Evolutionary conservation across 2,329 filamentous ascomycete species (phyloP).

Genomic region (Tothia fuscella): DNA sequence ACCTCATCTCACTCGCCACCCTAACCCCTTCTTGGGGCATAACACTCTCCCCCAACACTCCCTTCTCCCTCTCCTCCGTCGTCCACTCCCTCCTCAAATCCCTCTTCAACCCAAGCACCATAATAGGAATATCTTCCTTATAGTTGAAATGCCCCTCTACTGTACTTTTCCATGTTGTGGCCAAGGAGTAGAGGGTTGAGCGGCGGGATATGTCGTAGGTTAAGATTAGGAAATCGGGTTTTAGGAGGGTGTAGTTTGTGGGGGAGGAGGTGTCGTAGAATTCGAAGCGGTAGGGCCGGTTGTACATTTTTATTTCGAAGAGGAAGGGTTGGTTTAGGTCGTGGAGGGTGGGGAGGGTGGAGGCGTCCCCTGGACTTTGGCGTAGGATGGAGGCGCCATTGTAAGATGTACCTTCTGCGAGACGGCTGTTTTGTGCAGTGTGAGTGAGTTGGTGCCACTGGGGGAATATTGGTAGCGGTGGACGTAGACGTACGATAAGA

Average conservation of each 20-base stretch:
- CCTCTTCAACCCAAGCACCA: constrained; percentile 47
- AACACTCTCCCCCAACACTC: constrained; percentile 26
- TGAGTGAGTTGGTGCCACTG: constrained; percentile 14
- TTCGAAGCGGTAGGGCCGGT: constrained; percentile 41
- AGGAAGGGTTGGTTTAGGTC: constrained; percentile 47
- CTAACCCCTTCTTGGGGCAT: constrained; percentile 38
- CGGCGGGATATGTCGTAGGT: constrained; percentile 48
- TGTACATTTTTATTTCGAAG: constrained; percentile 46
- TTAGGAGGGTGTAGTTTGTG: constrained; percentile 43
- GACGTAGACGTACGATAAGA: constrained; percentile 41
- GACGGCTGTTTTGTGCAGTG: constrained; percentile 20
- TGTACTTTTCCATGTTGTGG: constrained; percentile 30
- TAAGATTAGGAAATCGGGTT: constrained; percentile 43
- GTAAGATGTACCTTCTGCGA: constrained; percentile 12
- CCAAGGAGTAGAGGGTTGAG: constrained; percentile 35
- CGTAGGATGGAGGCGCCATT: constrained; percentile 18
- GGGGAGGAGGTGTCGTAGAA: constrained; percentile 46
- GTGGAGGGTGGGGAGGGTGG: constrained; percentile 32
- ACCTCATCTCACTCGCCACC: constrained; percentile 46
- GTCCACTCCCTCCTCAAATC: constrained; percentile 38
- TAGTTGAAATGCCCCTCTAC: constrained; percentile 42
- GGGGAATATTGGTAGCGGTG: too few relatives aligned
- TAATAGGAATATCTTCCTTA: constrained; percentile 41
- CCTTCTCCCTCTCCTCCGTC: constrained; percentile 20
- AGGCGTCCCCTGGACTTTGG: constrained; percentile 21